Evolutionary conservation across 768 basidiomycete species (phyloP), one percentile per base, ranked within the genome.

Genomic region (Sporobolomyces phaffii): DNA sequence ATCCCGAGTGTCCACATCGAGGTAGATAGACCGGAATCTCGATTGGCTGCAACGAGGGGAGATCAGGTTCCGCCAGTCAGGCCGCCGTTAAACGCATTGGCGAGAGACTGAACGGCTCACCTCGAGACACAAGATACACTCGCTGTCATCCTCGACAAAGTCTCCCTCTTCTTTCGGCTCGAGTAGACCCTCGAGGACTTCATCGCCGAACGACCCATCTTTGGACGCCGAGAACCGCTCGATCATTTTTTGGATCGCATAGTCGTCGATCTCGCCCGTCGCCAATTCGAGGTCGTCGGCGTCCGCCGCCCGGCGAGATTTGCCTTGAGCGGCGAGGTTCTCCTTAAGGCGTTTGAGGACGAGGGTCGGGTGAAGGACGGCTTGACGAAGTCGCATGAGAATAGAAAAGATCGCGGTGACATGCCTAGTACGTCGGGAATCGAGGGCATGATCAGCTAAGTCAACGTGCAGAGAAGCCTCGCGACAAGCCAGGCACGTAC

Each of bases 351-450:
- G 77, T 47, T 76, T 82, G 14, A 88, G 79, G 13, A 96, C 90
- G 28, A 98, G 84, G 67, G 83, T 83, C 0, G 94, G 91, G 75
- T 97, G 94, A 26, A 96, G 82, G 5, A 96, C 92, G 13, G 92
- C 92, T 61, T 91, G 90, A 36, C 94, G 87, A 33, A 96, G 78
- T 66, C 87, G 84, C 90, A 94, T 94, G 34, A 97, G 81, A 88
- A 94, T 91, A 17, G 92, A 90, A 73, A 97, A 83, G 64, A 80
- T 80, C 36, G 77, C 78, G 1, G 78, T 79, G 62, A 78, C 78
- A 60, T 79, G 77, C 9, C 63, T 71, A 60, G 2, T n/a, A 20
- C 6, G n/a, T n/a, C n/a, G n/a, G n/a, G n/a, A n/a, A n/a, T n/a
- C n/a, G n/a, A n/a, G n/a, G n/a, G n/a, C n/a, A n/a, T n/a, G n/a